A percentile compares a stretch with the other conserved stretches of the same genome.
phyloP scores from a whole-genome alignment of 2,329 filamentous ascomycete species.

The Nannizziopsis arthrosporioides region DNA sequence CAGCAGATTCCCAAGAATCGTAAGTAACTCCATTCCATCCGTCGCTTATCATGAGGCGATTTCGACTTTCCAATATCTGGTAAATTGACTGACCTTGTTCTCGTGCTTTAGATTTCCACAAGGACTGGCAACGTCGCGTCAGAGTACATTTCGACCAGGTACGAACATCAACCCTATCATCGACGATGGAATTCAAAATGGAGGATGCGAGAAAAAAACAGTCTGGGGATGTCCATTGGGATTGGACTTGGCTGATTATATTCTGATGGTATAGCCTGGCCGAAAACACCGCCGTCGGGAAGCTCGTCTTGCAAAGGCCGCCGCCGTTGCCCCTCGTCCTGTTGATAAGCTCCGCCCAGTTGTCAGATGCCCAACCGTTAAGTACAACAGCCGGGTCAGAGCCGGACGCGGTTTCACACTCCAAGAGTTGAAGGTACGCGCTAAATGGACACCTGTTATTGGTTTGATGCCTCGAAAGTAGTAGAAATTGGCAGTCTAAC shows the following conservation, averaged over 20 bases:
- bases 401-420: slow-evolving; percentile 96
- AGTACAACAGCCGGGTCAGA: slow-evolving; percentile 98
- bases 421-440: slow-evolving; percentile 86
- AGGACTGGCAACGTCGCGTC: slow-evolving; percentile 99
- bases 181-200: neutral
- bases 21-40: slow-evolving; percentile 38
- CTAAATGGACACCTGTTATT: too few species aligned
- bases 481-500: neutral
- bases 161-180: slow-evolving; percentile 33
- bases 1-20: slow-evolving; percentile 95
- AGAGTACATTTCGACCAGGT: slow-evolving; percentile 99
- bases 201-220: neutral
- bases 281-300: slow-evolving; percentile 88
- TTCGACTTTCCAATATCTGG: neutral
- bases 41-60: neutral
- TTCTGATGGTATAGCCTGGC: slow-evolving; percentile 57
- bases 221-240: neutral
- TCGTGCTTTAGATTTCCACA: slow-evolving; percentile 69
- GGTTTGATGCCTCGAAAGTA: too few species aligned
- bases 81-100: slow-evolving; percentile 20
- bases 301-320: slow-evolving; percentile 88
- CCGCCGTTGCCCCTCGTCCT: slow-evolving; percentile 85
- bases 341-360: slow-evolving; percentile 94
- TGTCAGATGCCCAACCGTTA: slow-evolving; percentile 94
- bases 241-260: slow-evolving; percentile 5